Base-by-base conservation (phyloP, 495 filamentous ascomycete genomes). In the Cetradonia linearis region DNA sequence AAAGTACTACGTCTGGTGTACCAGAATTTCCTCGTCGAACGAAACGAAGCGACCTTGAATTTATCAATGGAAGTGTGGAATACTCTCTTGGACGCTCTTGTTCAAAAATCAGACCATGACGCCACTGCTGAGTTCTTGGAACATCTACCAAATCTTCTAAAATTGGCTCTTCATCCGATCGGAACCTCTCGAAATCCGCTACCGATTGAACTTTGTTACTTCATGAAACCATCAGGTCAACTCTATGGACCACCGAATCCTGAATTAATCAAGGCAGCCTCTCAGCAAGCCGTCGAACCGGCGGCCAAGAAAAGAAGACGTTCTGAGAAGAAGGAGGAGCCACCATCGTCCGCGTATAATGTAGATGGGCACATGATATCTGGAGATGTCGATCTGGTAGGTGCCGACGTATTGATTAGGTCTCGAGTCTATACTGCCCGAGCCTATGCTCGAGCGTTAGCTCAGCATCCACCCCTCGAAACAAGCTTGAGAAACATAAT, bases 291-390 rank as follows among this genome's bases (percentile, higher is more conserved):
- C 52, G 57, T 61, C 16, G 80, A 82, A 61, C 78, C 79, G 36
- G 72, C 81, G 20, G 70, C 76, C 0, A 95, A 93, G 72, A 83
- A 87, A 58, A 82, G 89, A 36, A 83, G 88, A 64, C 91, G 89
- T 68, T 86, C 85, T 0, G 87, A 90, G 37, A 92, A 88, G 77
- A 84, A 86, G 48, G 82, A 87, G 25, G 70, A 81, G n/a, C 73
- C 81, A 30, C 68, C 81, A 1, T 72, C 74, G 30, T 83, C 85
- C 16, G 78, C 84, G 5, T 94, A 98, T 71, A 95, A 98, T 70
- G 89, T 98, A 38, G 93, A 98, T 68, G 93, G 89, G 20, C 90
- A 94, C 67, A 96, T 98, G 89, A 89, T 98, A 72, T 87, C 90
- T 66, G 93, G 93, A 47, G 93, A 98, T 68, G 85, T 96, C 56